These are phyloP conservation scores for Lepidium aucheri DNA, from an alignment of 345 rosid genomes.

Conservation along the genomic window DNA sequence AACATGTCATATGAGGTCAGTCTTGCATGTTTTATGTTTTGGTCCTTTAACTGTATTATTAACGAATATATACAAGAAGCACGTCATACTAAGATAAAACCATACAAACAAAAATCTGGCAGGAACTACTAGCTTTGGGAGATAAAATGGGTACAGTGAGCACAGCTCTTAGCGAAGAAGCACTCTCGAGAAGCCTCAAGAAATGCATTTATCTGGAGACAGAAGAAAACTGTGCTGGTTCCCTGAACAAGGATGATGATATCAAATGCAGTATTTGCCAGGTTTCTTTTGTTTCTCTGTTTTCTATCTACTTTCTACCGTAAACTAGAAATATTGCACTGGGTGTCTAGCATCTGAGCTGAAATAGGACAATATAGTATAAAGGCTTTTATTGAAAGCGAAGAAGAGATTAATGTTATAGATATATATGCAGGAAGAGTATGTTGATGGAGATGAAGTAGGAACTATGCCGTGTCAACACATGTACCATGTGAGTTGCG, in stretches of 20 bases:
- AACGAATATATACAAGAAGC: neutral
- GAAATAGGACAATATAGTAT: neutral
- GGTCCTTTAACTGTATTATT: neutral
- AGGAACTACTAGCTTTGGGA: slow-evolving; percentile 92
- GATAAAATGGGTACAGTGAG: slow-evolving; percentile 95
- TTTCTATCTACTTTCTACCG: neutral
- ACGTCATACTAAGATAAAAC: neutral
- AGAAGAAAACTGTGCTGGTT: slow-evolving; percentile 22
- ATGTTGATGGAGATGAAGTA: slow-evolving; percentile 58
- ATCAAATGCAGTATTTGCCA: slow-evolving; percentile 90
- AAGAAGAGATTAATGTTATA: slow-evolving; percentile 6
- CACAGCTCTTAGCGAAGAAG: slow-evolving; percentile 90
- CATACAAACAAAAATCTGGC: slow-evolving; percentile 12
- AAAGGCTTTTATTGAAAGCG: neutral
- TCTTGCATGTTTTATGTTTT: neutral
- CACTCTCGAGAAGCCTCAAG: slow-evolving; percentile 55
- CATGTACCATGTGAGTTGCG: slow-evolving; percentile 57
- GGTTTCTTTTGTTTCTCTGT: slow-evolving; percentile 32
- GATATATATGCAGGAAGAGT: slow-evolving; percentile 64
- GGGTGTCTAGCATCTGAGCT: neutral
- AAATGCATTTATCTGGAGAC: slow-evolving; percentile 39
- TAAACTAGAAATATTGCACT: neutral
- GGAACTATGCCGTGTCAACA: slow-evolving; percentile 80
- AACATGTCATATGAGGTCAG: slow-evolving; percentile 95
- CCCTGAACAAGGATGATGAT: slow-evolving; percentile 27